phyloP scores from a whole-genome alignment of 2,329 filamentous ascomycete genomes.

The Aspergillus fumigatus region DNA sequence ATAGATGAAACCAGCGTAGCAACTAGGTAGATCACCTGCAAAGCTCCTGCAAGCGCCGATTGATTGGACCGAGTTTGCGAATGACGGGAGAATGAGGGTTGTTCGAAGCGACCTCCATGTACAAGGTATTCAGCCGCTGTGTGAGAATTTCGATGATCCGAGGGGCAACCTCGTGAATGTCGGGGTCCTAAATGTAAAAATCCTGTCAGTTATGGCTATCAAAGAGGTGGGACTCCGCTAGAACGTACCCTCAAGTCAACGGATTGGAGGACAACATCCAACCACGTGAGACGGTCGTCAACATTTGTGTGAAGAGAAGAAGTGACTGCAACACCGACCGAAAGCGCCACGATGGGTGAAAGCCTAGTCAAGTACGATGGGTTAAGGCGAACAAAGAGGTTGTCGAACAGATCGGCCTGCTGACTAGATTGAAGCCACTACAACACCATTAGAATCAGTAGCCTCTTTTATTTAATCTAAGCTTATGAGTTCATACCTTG shows the following conservation, averaged over 20 bases:
- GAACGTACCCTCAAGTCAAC: slow-evolving; percentile 51
- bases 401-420: slow-evolving; percentile 58
- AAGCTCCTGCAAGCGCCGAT: slow-evolving; percentile 39
- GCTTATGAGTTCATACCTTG: slow-evolving; percentile 29
- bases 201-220: slow-evolving; percentile 4
- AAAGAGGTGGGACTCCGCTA: neutral
- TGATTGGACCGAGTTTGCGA: slow-evolving; percentile 47
- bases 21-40: slow-evolving; percentile 11
- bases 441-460: slow-evolving; percentile 21
- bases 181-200: slow-evolving; percentile 40
- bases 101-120: slow-evolving; percentile 53
- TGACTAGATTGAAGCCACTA: slow-evolving; percentile 59
- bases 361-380: slow-evolving; percentile 54
- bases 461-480: neutral
- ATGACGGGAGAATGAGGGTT: slow-evolving; percentile 50
- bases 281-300: slow-evolving; percentile 54
- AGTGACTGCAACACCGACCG: slow-evolving; percentile 59
- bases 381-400: slow-evolving; percentile 55
- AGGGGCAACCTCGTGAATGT: slow-evolving; percentile 53
- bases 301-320: slow-evolving; percentile 51
- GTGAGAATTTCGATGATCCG: slow-evolving; percentile 58
- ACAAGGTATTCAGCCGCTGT: slow-evolving; percentile 53
- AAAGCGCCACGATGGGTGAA: slow-evolving; percentile 55
- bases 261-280: slow-evolving; percentile 51
- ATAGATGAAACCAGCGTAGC: neutral